Base-by-base conservation (phyloP, 2,329 filamentous ascomycete species). In the Aspergillus puulaauensis region DNA sequence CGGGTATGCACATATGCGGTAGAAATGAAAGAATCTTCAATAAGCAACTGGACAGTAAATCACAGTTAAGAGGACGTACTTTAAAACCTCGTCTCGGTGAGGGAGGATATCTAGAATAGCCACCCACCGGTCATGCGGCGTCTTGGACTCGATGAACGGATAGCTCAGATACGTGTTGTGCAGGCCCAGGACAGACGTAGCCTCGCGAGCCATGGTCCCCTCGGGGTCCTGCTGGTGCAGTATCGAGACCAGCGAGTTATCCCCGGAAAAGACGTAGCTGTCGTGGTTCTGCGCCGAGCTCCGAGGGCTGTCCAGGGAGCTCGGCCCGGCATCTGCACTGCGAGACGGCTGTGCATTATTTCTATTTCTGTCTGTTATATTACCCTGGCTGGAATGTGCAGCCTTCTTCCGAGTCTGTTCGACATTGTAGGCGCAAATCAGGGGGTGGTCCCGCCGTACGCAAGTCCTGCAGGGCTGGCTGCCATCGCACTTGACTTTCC, bases 401-500 rank as follows among this genome's bases (percentile, higher is more conserved):
- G 35, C 8, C 19, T 41, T 37, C 6, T 44, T 44, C 15, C 50
- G 45, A 3, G 50, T 48, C 1, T 45, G 39, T n/a, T 27, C 37
- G 11, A 56, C 23, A 53, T 61, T 58, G 43, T 69, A 72, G 0
- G 62, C 61, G 49, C 70, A 72, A 9, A 72, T 70, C 8, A 69
- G 52, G 3, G 68, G 67, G 46, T 73, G 69, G 14, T 62, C 66
- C 3, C 70, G 60, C 33, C 63, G 64, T 17, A 57, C 57, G 50
- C 71, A 73, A 0, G 67, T 72, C 17, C 57, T 59, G 55, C 71
- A 73, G 11, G 70, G 70, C 6, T 66, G 61, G 2, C 19, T 49
- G 3, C 66, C 67, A 41, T 73, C 70, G 40, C 72, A 74, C 58
- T 73, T 73, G 12, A 74, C 71, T 50, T 74, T 73, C n/a, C 72